Percentiles rank a stretch among this genome's conserved stretches.
phyloP scores from a whole-genome alignment of 73 alveolate species.

The Paramecium pentaurelia region DNA sequence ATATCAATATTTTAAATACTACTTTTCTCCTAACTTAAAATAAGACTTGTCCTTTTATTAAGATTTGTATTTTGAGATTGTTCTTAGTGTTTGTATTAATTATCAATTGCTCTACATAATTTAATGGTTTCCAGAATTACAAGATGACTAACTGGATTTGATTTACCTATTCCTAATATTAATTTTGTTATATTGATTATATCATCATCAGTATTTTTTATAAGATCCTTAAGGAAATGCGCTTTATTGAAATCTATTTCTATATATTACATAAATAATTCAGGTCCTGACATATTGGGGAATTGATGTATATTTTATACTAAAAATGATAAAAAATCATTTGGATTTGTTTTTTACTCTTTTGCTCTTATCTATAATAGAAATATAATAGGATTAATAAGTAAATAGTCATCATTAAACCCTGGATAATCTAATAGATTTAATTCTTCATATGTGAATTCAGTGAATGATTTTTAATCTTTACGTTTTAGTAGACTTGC shows the following conservation, averaged over 20 bases:
- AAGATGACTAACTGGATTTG: background rate
- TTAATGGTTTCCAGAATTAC: background rate
- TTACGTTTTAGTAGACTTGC: background rate
- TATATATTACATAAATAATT: background rate
- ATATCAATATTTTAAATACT: background rate
- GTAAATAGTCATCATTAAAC: background rate
- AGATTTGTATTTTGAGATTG: background rate
- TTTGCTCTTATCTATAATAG: background rate
- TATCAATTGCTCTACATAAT: slow-evolving; percentile 10
- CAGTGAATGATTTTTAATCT: background rate
- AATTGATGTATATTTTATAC: background rate
- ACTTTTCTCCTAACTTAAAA: background rate
- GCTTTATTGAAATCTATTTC: background rate
- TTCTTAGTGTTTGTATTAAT: background rate
- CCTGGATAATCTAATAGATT: background rate
- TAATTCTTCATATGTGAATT: background rate
- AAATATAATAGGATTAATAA: background rate
- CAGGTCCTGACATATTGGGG: slow-evolving; percentile 28
- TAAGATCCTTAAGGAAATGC: background rate
- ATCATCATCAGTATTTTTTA: slow-evolving; percentile 1
- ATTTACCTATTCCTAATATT: background rate
- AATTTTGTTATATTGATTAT: background rate
- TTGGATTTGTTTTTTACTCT: background rate
- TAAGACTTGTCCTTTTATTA: background rate
- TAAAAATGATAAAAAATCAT: background rate